Evolutionary conservation across 169 alveolate genomes (phyloP).

Genomic region (Babesia ovis): DNA sequence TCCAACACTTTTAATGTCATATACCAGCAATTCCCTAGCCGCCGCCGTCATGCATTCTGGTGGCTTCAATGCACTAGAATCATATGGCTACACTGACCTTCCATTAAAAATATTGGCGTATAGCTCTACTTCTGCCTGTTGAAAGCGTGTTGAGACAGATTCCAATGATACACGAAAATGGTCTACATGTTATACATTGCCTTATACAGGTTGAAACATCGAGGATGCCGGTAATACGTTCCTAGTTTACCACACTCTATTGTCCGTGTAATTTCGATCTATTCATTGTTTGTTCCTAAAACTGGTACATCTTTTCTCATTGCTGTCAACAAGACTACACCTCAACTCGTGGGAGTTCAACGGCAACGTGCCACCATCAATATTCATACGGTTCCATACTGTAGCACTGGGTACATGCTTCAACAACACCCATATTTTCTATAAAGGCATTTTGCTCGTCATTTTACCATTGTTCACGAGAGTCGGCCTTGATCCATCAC

Average conservation of each 20-base stretch:
- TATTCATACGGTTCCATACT: neutral
- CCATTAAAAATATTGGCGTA: no score
- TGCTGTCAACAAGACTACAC: neutral
- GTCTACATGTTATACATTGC: no score
- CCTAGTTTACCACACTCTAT: neutral
- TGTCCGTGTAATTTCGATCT: neutral
- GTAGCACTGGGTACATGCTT: neutral
- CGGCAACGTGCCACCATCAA: neutral
- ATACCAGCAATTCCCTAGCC: no score
- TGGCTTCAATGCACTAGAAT: no score
- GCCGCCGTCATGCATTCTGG: no score
- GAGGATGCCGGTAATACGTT: neutral
- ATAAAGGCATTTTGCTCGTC: neutral
- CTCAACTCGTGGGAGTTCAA: neutral
- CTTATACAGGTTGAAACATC: neutral
- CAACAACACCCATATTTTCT: neutral
- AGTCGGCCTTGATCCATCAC: neutral
- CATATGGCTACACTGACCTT: no score
- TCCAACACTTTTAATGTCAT: no score
- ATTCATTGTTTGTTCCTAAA: neutral
- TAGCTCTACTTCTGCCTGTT: no score
- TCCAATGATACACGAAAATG: no score
- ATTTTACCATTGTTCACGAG: neutral
- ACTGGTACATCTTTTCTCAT: neutral
- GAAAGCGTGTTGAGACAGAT: no score